These are phyloP conservation scores for Coelastrella sp. DNA, from an alignment of 139 green algal species.

Conservation along the genomic window DNA sequence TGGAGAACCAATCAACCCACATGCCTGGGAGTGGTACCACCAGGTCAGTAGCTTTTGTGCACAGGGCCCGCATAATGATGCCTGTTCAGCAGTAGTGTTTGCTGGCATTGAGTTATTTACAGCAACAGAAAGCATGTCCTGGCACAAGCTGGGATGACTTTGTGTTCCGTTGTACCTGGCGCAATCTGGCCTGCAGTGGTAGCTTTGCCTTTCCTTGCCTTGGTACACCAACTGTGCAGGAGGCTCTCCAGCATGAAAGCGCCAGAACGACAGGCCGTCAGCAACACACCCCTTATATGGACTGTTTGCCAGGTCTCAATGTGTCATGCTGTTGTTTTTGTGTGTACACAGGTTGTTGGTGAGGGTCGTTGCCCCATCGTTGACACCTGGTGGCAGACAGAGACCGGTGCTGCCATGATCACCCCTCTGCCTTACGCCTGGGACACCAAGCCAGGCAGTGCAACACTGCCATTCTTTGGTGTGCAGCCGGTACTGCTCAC, in stretches of 20 bases:
- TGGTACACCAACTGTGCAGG: too few relatives aligned
- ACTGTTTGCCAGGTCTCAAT: too few relatives aligned
- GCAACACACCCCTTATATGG: too few relatives aligned
- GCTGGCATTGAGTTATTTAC: too few relatives aligned
- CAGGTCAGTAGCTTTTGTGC: not conserved
- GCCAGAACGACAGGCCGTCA: too few relatives aligned
- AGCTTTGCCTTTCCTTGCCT: too few relatives aligned
- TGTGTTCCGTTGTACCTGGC: too few relatives aligned
- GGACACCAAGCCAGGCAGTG: conserved; percentile 87
- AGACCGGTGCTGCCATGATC: conserved; percentile 93
- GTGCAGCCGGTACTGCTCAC: conserved; percentile 94
- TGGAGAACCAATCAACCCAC: conserved; percentile 98
- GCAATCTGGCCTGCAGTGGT: too few relatives aligned
- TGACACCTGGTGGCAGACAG: conserved; percentile 99
- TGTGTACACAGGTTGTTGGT: conserved; percentile 64
- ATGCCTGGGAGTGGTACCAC: conserved; percentile 92
- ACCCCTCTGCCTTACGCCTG: conserved; percentile 86
- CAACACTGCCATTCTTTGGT: conserved; percentile 95
- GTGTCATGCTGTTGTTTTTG: not conserved
- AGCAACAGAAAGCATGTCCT: too few relatives aligned
- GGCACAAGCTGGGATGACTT: too few relatives aligned
- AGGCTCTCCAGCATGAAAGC: too few relatives aligned
- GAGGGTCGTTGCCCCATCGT: conserved; percentile 85
- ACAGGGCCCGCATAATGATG: not conserved
- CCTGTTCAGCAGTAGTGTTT: too few relatives aligned